Base-by-base conservation (phyloP, 2,329 filamentous ascomycete species). In the Magnaporthiopsis poae region DNA sequence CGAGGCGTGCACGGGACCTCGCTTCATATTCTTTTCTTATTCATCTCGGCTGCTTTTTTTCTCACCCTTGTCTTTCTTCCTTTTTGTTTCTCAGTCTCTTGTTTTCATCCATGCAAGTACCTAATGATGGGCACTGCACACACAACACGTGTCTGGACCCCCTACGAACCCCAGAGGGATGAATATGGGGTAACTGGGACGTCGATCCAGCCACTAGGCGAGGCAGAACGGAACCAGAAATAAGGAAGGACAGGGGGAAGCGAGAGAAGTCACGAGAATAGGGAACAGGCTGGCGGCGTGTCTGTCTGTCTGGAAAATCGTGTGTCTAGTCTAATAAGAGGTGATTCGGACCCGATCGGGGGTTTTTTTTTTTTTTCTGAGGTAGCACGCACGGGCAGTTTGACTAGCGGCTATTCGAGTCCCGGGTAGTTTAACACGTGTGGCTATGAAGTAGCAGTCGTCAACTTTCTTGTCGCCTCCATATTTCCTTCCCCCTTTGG, bases 1-100 rank as follows among this genome's bases (percentile, higher is more conserved):
- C 46, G 46, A 25, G 21, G 18, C 18, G 46, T 25, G 46, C 18
- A 56, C 18, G 21, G 4, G 18, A n/a, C 18, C 46, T 56, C 63
- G 36, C n/a, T 39, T 36, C 21, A 13, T 66, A 27, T 59, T 60
- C 52, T 39, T 39, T 66, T 61, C 13, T 13, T 52, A 35, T 29
- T 62, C 61, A 9, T 18, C 61, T 29, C 35, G 39, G 61, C 13
- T 36, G 18, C 33, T 60, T 29, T 52, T 33, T 59, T 66, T 64
- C 25, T 62, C n/a, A 1, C 27, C 27, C 27, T 5, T 31, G 31
- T 7, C 25, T n/a, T 36, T 60, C 21, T 52, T 33, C 35, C 64
- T 64, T n/a, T 62, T 15, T 66, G 15, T 64, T 60, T 12, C 46
- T 31, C 21, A 39, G 52, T 21, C 25, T 36, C 5, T 60, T 52